A percentile compares a stretch with the other conserved stretches of the same genome.
Conservation (phyloP, 345 rosid species). For the Eutrema japonicum region DNA sequence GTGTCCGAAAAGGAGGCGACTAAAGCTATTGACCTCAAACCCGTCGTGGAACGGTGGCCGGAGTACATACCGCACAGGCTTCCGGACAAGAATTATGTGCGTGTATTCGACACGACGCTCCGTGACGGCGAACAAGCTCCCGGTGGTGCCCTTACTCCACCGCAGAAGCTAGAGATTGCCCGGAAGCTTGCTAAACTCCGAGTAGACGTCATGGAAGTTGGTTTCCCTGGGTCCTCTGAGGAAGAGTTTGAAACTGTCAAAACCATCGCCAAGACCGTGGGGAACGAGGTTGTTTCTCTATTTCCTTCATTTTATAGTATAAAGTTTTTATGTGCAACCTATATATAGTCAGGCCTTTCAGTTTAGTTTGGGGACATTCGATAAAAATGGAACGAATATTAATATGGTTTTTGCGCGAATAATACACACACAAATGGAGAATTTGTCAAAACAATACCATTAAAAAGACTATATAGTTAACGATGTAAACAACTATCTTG, state of each 20-base stretch:
- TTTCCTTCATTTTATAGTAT: slow-evolving; percentile 6
- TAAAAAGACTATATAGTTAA: not conserved
- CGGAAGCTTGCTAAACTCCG: slow-evolving; percentile 80
- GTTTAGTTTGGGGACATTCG: not conserved
- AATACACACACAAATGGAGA: not conserved
- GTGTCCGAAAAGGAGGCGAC: slow-evolving; percentile 17
- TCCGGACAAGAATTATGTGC: slow-evolving; percentile 70
- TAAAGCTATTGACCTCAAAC: slow-evolving; percentile 27
- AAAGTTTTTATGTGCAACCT: not conserved
- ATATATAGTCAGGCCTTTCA: not conserved
- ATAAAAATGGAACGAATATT: not conserved
- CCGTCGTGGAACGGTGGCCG: slow-evolving; percentile 48
- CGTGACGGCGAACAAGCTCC: slow-evolving; percentile 98
- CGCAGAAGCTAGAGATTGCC: slow-evolving; percentile 83
- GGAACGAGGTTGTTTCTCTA: slow-evolving; percentile 52
- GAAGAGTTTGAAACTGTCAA: slow-evolving; percentile 81
- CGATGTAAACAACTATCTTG: not conserved
- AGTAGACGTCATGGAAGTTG: slow-evolving; percentile 90
- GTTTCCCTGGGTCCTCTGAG: slow-evolving; percentile 78
- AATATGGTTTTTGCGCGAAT: not conserved
- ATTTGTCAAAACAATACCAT: not conserved
- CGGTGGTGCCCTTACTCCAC: slow-evolving; percentile 84
- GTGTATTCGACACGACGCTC: slow-evolving; percentile 90
- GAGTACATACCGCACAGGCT: slow-evolving; percentile 68
- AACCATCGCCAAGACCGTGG: slow-evolving; percentile 72